Base-by-base conservation (phyloP, 140 eudicot species). In the Bidens hawaiensis region DNA sequence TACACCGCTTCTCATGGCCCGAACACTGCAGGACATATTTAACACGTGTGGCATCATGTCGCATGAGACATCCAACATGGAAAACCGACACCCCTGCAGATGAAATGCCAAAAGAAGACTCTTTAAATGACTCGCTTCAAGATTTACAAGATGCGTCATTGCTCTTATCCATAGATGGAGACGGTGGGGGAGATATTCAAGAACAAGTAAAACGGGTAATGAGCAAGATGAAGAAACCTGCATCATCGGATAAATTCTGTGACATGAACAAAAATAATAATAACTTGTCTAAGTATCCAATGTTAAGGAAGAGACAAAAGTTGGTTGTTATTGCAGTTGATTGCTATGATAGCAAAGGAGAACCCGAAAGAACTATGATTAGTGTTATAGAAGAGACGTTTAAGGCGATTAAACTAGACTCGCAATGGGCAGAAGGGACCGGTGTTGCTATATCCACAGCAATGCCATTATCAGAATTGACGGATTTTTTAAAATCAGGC, bases 61-160 rank as follows among this genome's bases (percentile, higher is more conserved):
- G 97, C 49, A 89, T 89, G 97, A 83, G 97, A 72, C 95, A 89
- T 46, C 97, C 97, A 0, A 80, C 80, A 56, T 89, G 97, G 97
- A 72, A 89, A 75, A 89, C 87, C 1, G 97, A 89, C 83, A 89
- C 89, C 2, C 95, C 95, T 0, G 42, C 79, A 0, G 86, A 89
- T 60, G 95, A 84, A 54, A 38, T 77, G 10, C 74, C 75, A 3
- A 70, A 41, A n/a, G 94, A 86, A 57, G 87, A 71, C 62, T 89
- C 95, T 22, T 50, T 86, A 22, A 86, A 86, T 34, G 97, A 89
- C 63, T 89, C 97, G 27, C 89, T 89, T 4, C 77, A 75, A 25
- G 97, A 89, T 45, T 93, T 85, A 14, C 94, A 79, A 23, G 97
- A 89, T 62, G 72, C 89, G 78, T 89, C 97, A 12, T 49, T 89